phyloP scores from a whole-genome alignment of 371 early-diverging fungal species.

The Mycotypha africana region DNA sequence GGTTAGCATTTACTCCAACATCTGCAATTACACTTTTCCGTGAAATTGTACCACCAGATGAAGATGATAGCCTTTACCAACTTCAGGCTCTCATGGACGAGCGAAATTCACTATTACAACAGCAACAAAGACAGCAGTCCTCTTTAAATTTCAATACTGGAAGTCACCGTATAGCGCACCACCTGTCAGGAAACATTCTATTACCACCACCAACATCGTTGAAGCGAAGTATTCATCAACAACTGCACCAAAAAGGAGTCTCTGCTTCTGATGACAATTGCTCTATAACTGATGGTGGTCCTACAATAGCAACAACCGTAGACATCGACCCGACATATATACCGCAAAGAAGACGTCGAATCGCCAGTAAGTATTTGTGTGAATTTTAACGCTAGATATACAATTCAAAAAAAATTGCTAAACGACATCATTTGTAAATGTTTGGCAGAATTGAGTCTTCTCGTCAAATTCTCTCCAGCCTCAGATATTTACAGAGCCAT shows the following conservation, averaged over 20 bases:
- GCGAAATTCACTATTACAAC: no score
- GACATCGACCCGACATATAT: conserved; percentile 35
- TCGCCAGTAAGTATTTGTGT: conserved; percentile 29
- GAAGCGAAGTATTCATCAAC: conserved; percentile 1
- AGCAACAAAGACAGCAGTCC: not conserved
- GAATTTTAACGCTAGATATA: no score
- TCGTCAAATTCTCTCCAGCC: conserved; percentile 32
- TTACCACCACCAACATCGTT: conserved; percentile 2
- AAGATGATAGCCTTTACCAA: conserved; percentile 22
- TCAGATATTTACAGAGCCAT: conserved; percentile 40
- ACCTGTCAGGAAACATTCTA: not conserved
- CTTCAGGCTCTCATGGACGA: no score
- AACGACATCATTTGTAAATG: conserved; percentile 3
- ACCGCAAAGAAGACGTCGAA: conserved; percentile 22
- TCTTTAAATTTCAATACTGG: no score
- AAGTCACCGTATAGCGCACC: no score
- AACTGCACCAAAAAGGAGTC: not conserved
- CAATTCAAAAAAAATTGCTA: not conserved
- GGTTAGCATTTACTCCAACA: conserved; percentile 33
- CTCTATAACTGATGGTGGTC: no score
- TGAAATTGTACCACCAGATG: conserved; percentile 20
- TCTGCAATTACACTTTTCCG: conserved; percentile 26
- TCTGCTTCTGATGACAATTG: not conserved
- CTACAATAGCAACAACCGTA: no score
- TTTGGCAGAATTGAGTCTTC: conserved; percentile 34